Evolutionary conservation across 768 basidiomycete species (phyloP), one percentile per base, ranked within the genome.

Genomic region (Lactifluus echinatus): DNA sequence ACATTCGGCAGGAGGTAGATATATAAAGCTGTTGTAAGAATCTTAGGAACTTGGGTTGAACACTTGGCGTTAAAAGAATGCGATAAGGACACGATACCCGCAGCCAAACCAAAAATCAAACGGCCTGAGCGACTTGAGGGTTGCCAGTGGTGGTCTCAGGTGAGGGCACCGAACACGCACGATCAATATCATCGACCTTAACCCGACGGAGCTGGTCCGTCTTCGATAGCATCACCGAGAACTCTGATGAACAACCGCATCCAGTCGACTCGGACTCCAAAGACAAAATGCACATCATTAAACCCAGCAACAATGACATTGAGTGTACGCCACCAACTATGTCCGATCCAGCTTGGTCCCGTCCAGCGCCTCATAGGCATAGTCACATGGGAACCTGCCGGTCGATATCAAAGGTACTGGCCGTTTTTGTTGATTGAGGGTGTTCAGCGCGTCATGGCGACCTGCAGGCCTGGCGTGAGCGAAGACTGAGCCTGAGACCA

Each of bases 361-460:
- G 5, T 61, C 50, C 10, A 67, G 56, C 1, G 43, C 50, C n/a
- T 37, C 36, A 17, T 68, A 68, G 7, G 68, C 65, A 17, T 68
- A 58, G 31, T 68, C 67, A 66, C 67, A 68, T 10, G 62, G 40
- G 48, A 63, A 59, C 7, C 67, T 66, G 3, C 67, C 44, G n/a
- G n/a, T 65, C 64, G 23, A 68, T 33, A 24, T 50, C 54, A 11
- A 57, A 59, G 12, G 62, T 64, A 4, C 31, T 50, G 10, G 46
- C 31, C 8, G 14, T 17, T 8, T 10, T n/a, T n/a, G n/a, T n/a
- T n/a, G 8, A 33, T 63, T 37, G 29, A 61, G 50, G 1, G n/a
- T 44, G 42, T 57, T 48, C 40, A 69, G 5, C 60, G 63, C 10
- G 55, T 34, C 60, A 69, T 62, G 12, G 65, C n/a, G 19, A 69